Base-by-base conservation (phyloP, 2,329 filamentous ascomycete species). In the Fusarium irregulare region DNA sequence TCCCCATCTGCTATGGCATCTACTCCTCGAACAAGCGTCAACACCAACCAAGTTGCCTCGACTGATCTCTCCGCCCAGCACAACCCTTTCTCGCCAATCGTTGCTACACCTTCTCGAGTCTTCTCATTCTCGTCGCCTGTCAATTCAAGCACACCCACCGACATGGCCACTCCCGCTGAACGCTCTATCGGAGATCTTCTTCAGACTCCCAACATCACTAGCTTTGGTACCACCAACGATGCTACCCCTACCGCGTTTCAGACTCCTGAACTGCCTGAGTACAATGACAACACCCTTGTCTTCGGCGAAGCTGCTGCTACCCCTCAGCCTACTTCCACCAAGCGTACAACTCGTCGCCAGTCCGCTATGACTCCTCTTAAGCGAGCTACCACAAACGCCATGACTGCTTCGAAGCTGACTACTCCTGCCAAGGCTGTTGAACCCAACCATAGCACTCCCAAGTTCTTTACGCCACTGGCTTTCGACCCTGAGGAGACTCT, bases 1-100 rank as follows among this genome's bases (percentile, higher is more conserved):
- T 69, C 75, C 3, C 75, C 74, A 10, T 76, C 71, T 3, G 61
- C 68, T 3, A 65, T 72, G 23, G 73, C 76, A 5, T 70, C 60
- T 4, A 75, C 76, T 0, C 76, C 77, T 1, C 60, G 68, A 57
- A 70, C 73, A 21, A 63, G 40, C 2, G 70, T 73, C 40, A 28
- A 66, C 16, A 14, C 54, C 4, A 60, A 41, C 20, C 56, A 50
- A 10, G 16, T 56, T 27, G 11, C 16, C 11, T 11, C 47, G 10
- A n/a, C 51, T 12, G 34, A 37, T 37, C 18, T n/a, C 34, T n/a
- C 34, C 11, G 11, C 32, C 7, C 51, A 49, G 25, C 18, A 28
- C 16, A 30, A 23, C 9, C 21, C 32, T 5, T 58, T 54, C 7
- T 55, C 63, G 5, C 48, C 49, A 21, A 37, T 37, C 30, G 21